phyloP scores from a whole-genome alignment of 1,284 basidiomycete species.

The Rhodotorula mucilaginosa region DNA sequence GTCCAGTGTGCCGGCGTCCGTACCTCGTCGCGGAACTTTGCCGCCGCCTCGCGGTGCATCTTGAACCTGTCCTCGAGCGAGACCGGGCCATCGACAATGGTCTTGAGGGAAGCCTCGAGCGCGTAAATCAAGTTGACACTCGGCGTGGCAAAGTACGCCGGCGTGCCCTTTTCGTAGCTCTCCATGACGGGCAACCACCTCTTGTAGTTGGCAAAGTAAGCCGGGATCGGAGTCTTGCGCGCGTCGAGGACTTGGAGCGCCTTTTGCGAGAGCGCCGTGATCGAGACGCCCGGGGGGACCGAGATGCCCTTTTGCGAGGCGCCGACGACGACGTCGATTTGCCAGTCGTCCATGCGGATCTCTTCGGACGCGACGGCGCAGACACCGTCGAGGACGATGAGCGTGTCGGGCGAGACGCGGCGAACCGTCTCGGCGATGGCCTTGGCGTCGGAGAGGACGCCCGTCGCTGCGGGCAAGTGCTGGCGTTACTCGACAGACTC shows the following conservation, averaged over 20 bases:
- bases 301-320: conserved; percentile 96
- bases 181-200: conserved; percentile 95
- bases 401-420: conserved; percentile 77
- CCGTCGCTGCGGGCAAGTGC: conserved; percentile 48
- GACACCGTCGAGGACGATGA: conserved; percentile 85
- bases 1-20: neutral
- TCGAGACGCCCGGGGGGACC: conserved; percentile 87
- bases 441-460: conserved; percentile 81
- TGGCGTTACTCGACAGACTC: neutral
- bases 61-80: conserved; percentile 78
- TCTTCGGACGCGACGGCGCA: conserved; percentile 96
- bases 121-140: conserved; percentile 80
- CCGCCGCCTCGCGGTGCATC: conserved; percentile 70
- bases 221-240: conserved; percentile 67
- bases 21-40: conserved; percentile 66
- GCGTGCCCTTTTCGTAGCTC: conserved; percentile 65
- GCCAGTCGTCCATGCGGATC: conserved; percentile 89
- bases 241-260: conserved; percentile 73
- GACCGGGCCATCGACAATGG: conserved; percentile 62
- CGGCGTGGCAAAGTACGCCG: conserved; percentile 91
- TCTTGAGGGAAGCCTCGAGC: conserved; percentile 72
- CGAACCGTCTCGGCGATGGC: conserved; percentile 72
- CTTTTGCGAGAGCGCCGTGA: conserved; percentile 75
- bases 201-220: conserved; percentile 88
- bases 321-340: conserved; percentile 76